Base-by-base conservation (phyloP, 768 basidiomycete species). In the Boletus tomentosulus region DNA sequence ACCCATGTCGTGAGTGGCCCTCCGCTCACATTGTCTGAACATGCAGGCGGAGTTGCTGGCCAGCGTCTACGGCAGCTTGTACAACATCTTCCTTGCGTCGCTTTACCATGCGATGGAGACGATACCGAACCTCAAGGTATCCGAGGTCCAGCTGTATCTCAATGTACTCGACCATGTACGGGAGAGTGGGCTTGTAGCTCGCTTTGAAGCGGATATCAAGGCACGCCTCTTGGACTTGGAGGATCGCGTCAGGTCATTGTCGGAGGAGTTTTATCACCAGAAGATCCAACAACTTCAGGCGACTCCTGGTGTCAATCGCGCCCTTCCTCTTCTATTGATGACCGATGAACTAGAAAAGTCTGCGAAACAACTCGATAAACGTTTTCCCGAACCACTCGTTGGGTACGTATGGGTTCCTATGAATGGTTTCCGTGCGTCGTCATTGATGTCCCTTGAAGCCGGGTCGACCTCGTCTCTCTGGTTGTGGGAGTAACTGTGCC, bases 331-430 rank as follows among this genome's bases (percentile, higher is more conserved):
- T 35, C 71, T 96, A 28, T 69, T 89, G 28, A 83, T 96, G 81
- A 91, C 90, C 4, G 87, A 89, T 45, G 95, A 96, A 72, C 72
- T 97, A 2, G 92, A 96, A 76, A 96, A 92, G 68, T 73, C 78
- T 35, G 83, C 89, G 16, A 94, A 95, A 69, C 72, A 78, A 25
- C 76, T 96, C 33, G 89, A 94, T 68, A 92, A 93, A 69, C 82
- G 87, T 54, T 99, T 96, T 72, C 83, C 86, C 0, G 83, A 89
- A 51, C 88, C 91, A 31, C 67, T 98, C 22, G 76, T 94, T 31
- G 87, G 85, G 90, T 94, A 65, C 30, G 82, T 50, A 27, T 54
- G 10, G 2, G 39, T 30, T 19, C 50, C n/a, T 28, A 24, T 35
- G 15, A 22, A 15, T 19, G n/a, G 25, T 30, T 47, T 48, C 33